Evolutionary conservation across 139 green algal genomes (phyloP), one percentile per base, ranked within the genome.

Genomic region (Tetradesmus lagerheimii): DNA sequence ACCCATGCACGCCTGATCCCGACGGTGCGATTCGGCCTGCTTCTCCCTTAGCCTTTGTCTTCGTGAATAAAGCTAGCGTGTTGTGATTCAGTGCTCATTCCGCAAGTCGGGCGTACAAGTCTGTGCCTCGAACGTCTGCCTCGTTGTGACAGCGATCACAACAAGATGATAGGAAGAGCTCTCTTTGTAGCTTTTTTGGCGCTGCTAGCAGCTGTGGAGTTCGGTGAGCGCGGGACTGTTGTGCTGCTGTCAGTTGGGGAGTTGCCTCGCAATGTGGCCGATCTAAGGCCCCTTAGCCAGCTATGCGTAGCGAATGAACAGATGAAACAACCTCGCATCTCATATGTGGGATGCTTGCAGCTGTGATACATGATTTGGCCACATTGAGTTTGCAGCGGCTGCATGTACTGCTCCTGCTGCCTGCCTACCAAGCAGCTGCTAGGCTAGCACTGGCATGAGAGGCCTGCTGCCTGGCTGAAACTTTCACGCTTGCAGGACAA

Each of bases 141-240:
- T 23, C 47, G 12, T 62, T 62, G 15, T 87, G 31, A 27, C 27
- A 75, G 27, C 5, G 0, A 38, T 45, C n/a, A n/a, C 15, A 45
- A 20, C 29, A 64, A n/a, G 9, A 71, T 75, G 82, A 27, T 78
- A 27, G 23, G 39, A 29, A 41, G 31, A 38, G 38, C 83, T 2
- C 11, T 88, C 5, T 27, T 25, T n/a, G 57, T 88, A n/a, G 84
- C 9, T 25, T 18, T 82, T n/a, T 0, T 82, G 9, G 84, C 84
- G 9, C 38, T 89, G 29, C 31, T 89, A 35, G 84, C 18, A 4
- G 84, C 84, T 31, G 84, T 89, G 25, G 84, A 89, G 67, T 31
- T 83, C 8, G 84, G 84, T 89, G 29, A 82, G 66, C 35, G 6
- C 27, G 2, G 23, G n/a, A 43, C 2, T 81, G 75, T n/a, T 45